These are phyloP conservation scores for Knoxdaviesia proteae DNA, from an alignment of 2,329 filamentous ascomycete species.

Conservation along the genomic window DNA sequence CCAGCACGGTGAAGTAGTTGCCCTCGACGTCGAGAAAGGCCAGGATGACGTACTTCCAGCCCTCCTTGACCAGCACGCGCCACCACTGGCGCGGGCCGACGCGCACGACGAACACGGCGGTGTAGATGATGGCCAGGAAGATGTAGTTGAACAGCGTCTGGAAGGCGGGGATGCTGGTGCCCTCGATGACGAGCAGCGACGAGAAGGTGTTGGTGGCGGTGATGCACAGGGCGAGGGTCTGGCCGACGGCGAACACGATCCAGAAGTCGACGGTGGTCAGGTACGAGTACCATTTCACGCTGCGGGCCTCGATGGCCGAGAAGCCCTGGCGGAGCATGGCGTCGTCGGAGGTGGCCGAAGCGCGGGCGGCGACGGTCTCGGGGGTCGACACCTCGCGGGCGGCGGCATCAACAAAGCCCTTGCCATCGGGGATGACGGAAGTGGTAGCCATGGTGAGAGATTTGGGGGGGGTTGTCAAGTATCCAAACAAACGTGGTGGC, in stretches of 20 bases:
- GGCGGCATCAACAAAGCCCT: constrained; percentile 5
- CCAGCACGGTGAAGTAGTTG: constrained; percentile 94
- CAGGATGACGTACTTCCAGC: constrained; percentile 88
- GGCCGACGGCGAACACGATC: constrained; percentile 59
- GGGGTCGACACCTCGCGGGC: constrained; percentile 3
- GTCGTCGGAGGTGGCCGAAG: constrained; percentile 6
- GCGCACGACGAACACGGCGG: constrained; percentile 54
- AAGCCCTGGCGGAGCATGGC: constrained; percentile 28
- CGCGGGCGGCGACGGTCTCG: constrained; percentile 3
- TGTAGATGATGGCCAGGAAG: constrained; percentile 64
- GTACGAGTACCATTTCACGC: constrained; percentile 48
- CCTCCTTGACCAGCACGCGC: constrained; percentile 42
- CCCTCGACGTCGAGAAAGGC: constrained; percentile 87
- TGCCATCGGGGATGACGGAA: constrained; percentile 6
- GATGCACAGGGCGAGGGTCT: constrained; percentile 73
- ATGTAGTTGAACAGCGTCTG: constrained; percentile 93
- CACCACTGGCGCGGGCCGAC: constrained; percentile 57
- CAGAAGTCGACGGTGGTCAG: constrained; percentile 75
- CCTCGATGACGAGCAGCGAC: constrained; percentile 40
- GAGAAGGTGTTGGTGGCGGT: constrained; percentile 86
- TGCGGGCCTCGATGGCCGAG: constrained; percentile 30
- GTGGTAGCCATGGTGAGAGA: constrained; percentile 1
- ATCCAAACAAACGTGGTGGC: too few species aligned
- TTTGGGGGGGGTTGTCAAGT: too few species aligned
- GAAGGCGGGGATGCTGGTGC: constrained; percentile 78